Percentiles rank a stretch among this genome's conserved stretches.
phyloP scores from a whole-genome alignment of 2,329 filamentous ascomycete species.

The Pseudophaeomoniella oleicola region DNA sequence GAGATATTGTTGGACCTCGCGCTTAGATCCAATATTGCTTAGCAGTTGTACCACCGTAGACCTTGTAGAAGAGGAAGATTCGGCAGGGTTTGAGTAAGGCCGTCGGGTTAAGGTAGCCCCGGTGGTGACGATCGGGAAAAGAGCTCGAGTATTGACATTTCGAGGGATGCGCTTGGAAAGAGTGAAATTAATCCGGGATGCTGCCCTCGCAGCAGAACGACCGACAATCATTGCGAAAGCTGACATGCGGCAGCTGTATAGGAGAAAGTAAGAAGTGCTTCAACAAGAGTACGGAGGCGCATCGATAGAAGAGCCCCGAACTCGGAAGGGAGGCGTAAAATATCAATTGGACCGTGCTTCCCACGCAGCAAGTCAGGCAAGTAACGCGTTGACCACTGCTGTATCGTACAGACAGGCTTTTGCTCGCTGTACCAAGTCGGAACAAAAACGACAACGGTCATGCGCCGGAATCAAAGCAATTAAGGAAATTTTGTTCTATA shows the following conservation, averaged over 20 bases:
- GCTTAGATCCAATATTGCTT: constrained; percentile 90
- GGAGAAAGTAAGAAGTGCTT: background rate
- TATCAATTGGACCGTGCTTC: too few species aligned
- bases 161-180: constrained; percentile 15
- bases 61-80: constrained; percentile 48
- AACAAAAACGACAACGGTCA: too few species aligned
- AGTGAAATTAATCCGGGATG: constrained; percentile 16
- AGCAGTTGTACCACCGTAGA: constrained; percentile 79
- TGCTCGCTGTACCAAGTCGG: too few species aligned
- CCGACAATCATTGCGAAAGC: constrained; percentile 8
- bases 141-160: background rate
- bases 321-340: too few species aligned
- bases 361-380: too few species aligned
- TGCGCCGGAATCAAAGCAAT: too few species aligned
- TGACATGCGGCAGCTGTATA: constrained; percentile 14
- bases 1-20: constrained; percentile 93
- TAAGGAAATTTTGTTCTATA: too few species aligned
- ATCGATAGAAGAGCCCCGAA: too few species aligned
- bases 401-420: too few species aligned
- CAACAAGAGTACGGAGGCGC: too few species aligned
- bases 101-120: constrained; percentile 17
- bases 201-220: constrained; percentile 10
- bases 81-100: constrained; percentile 29
- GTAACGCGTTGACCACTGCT: too few species aligned
- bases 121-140: background rate